phyloP scores from a whole-genome alignment of 768 basidiomycete genomes.

The Lactifluus pinguis region DNA sequence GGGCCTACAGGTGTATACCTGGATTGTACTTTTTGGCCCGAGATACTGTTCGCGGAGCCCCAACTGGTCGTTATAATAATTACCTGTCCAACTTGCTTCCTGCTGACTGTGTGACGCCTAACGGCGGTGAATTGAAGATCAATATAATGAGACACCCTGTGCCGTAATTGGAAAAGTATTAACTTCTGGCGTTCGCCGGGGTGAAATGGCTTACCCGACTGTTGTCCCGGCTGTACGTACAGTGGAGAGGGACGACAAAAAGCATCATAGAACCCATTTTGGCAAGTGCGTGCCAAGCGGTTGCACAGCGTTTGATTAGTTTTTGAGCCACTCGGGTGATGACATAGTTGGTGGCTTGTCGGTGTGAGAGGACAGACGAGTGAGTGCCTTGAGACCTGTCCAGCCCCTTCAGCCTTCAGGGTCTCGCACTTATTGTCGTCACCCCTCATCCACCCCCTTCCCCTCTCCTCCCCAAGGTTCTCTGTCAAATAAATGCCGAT shows the following conservation, averaged over 20 bases:
- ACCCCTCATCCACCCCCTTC: neutral
- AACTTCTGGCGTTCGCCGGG: slow-evolving; percentile 13
- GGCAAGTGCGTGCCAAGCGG: slow-evolving; percentile 3
- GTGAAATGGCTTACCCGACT: slow-evolving; percentile 9
- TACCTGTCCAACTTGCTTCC: neutral
- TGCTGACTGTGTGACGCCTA: neutral
- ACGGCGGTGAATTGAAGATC: slow-evolving; percentile 14
- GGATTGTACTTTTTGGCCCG: neutral
- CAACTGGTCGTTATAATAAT: neutral
- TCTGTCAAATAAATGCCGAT: neutral
- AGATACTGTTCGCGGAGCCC: neutral
- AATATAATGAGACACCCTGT: slow-evolving; percentile 3
- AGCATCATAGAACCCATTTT: slow-evolving; percentile 1
- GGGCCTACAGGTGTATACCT: neutral
- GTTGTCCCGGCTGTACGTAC: neutral
- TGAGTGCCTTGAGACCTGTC: slow-evolving; percentile 7
- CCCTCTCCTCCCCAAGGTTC: neutral
- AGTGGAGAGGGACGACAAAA: neutral
- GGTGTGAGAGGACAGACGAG: neutral
- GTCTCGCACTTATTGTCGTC: neutral
- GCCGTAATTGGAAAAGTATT: slow-evolving; percentile 10
- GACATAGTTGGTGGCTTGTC: slow-evolving; percentile 7
- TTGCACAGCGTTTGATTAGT: neutral
- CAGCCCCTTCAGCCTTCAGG: slow-evolving; percentile 11
- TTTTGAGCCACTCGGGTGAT: neutral